These are phyloP conservation scores for Saturnispora quitensis DNA, from an alignment of 805 yeast species.

Conservation along the genomic window DNA sequence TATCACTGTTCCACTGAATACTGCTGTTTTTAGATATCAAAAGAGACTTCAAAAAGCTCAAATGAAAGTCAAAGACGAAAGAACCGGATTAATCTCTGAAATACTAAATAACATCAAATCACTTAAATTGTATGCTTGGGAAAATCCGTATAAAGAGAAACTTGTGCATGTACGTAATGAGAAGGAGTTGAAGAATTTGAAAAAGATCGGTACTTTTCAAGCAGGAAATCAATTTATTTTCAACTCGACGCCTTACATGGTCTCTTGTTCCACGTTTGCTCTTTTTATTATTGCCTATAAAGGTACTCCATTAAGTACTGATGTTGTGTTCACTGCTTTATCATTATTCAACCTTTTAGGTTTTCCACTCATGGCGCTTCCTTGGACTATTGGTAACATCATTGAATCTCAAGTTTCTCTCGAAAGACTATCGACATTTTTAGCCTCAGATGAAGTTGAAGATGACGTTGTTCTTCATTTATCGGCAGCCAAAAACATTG, in stretches of 20 bases:
- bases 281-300: constrained; percentile 49
- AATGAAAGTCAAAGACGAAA: constrained; percentile 85
- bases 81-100: constrained; percentile 84
- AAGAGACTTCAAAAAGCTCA: constrained; percentile 71
- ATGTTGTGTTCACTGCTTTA: constrained; percentile 84
- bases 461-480: constrained; percentile 47
- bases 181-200: constrained; percentile 70
- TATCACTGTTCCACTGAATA: constrained; percentile 73
- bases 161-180: constrained; percentile 79
- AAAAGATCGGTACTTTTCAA: constrained; percentile 59
- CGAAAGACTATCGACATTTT: constrained; percentile 62
- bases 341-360: constrained; percentile 79
- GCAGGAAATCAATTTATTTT: constrained; percentile 71
- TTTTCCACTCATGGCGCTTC: constrained; percentile 89
- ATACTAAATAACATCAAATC: constrained; percentile 88
- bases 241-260: constrained; percentile 81
- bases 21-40: constrained; percentile 55
- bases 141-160: constrained; percentile 66
- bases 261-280: constrained; percentile 84
- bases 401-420: constrained; percentile 87
- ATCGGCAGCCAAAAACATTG: constrained; percentile 39
- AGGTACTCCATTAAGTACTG: constrained; percentile 67
- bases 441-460: constrained; percentile 74
- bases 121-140: constrained; percentile 94
- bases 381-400: constrained; percentile 76